These are phyloP conservation scores for Ambispora gerdemannii DNA, from an alignment of 192 early-diverging fungal species.

Conservation along the genomic window DNA sequence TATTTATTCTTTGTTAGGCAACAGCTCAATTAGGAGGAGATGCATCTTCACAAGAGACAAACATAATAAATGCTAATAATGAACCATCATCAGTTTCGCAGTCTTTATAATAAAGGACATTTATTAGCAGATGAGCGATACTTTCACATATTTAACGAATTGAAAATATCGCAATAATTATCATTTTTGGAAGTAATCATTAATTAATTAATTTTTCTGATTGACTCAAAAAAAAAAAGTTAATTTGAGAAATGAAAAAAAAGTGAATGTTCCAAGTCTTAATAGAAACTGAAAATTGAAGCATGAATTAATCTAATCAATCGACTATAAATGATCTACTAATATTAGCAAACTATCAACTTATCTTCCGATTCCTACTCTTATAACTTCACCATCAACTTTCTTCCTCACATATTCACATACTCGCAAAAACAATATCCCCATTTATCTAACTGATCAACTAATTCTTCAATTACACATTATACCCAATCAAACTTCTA, in stretches of 20 bases:
- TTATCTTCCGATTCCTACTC: no score
- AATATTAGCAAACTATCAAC: background rate
- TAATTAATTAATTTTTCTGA: no score
- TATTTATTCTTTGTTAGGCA: background rate
- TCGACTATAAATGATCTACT: background rate
- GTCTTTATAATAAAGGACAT: no score
- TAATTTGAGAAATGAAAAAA: no score
- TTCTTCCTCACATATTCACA: no score
- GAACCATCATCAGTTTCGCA: background rate
- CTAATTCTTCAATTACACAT: conserved; percentile 2
- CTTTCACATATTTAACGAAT: no score
- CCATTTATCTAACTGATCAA: background rate
- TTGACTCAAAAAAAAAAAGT: no score
- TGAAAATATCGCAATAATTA: no score
- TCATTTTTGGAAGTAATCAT: no score
- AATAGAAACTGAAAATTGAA: background rate
- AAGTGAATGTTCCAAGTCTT: no score
- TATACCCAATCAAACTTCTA: conserved; percentile 59
- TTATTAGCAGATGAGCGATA: no score
- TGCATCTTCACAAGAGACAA: background rate
- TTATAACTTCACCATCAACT: no score
- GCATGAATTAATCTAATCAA: background rate
- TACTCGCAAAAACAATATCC: background rate
- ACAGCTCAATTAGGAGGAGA: background rate
- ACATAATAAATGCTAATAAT: background rate